Evolutionary conservation across 164 flowering plant species (phyloP), one percentile per base, ranked within the genome.

Genomic region (Dillenia suffruticosa): DNA sequence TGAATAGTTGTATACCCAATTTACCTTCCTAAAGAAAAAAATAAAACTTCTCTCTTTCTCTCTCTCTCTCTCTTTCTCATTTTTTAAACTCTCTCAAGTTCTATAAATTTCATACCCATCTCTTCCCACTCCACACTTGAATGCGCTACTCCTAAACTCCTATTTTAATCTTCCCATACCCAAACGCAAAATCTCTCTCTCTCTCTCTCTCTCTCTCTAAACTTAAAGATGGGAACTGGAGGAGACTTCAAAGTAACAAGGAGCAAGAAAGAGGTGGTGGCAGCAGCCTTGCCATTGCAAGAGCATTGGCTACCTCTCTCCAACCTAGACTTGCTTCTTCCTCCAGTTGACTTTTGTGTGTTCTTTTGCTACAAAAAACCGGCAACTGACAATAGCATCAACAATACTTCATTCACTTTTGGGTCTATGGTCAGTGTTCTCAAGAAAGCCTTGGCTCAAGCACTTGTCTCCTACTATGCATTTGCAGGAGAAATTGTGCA

Each of bases 251-350:
- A 24, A n/a, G 77, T 81, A 13, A 58, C 54, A 1, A 55, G 70
- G 17, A 59, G 19, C 17, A 56, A 32, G 44, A 70, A 64, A 9
- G 80, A 78, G 57, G 68, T 68, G 9, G 72, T 81, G 51, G 65
- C 74, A 6, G 69, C 85, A 16, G 66, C 49, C 40, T 47, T 79
- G 57, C 81, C 85, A 1, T 10, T 74, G 59, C 82, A 72, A 15
- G 81, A 76, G 19, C 75, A 66, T 47, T 64, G 77, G 76, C 69
- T 81, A 17, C 80, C 82, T 0, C 73, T 73, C 14, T 82, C 86
- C 2, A 82, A 82, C 64, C 79, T 82, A 12, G 86, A 82, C 62
- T 46, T 79, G 63, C 55, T 79, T 5, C 59, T 82, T 13, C 86
- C 86, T 4, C 76, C 80, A 0, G 14, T 79, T 1, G 81, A 82